Conservation (phyloP, 139 green algal genomes). For the Dunaliella primolecta region DNA sequence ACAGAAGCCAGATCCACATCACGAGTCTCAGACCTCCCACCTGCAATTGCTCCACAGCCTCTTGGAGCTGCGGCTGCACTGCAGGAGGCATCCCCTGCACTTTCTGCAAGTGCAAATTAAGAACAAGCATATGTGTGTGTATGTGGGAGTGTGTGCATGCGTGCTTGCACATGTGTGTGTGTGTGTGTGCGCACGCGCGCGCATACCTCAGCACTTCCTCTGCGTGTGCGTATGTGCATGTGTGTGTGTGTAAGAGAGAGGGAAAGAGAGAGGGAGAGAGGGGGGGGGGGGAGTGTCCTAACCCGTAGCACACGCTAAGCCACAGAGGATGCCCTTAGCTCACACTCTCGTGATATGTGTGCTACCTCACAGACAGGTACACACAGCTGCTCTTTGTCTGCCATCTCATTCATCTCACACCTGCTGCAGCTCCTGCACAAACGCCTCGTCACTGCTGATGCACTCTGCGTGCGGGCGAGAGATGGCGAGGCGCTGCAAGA, state of each 20-base stretch:
- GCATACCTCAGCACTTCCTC: not conserved
- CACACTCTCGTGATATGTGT: not conserved
- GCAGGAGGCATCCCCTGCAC: not conserved
- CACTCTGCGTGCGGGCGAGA: not conserved
- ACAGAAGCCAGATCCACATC: not conserved
- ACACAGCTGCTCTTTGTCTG: not conserved
- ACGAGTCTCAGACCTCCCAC: not conserved
- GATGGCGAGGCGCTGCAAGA: not conserved
- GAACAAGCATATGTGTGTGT: not conserved
- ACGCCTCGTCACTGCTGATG: not conserved
- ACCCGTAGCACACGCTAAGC: slow-evolving; percentile 6
- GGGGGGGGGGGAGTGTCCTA: no score
- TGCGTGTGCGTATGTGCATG: not conserved
- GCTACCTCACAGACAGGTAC: not conserved
- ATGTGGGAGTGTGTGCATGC: not conserved
- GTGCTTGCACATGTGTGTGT: not conserved
- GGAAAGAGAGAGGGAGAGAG: no score
- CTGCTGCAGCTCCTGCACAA: not conserved
- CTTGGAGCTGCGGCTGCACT: not conserved
- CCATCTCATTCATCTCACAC: not conserved
- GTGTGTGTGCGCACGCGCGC: not conserved
- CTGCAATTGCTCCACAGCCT: not conserved
- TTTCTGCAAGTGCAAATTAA: not conserved
- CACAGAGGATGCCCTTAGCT: not conserved
- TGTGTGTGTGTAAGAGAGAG: no score